Evolutionary conservation across 371 early-diverging fungal species (phyloP).

Genomic region (Syncephalastrum contaminatum): DNA sequence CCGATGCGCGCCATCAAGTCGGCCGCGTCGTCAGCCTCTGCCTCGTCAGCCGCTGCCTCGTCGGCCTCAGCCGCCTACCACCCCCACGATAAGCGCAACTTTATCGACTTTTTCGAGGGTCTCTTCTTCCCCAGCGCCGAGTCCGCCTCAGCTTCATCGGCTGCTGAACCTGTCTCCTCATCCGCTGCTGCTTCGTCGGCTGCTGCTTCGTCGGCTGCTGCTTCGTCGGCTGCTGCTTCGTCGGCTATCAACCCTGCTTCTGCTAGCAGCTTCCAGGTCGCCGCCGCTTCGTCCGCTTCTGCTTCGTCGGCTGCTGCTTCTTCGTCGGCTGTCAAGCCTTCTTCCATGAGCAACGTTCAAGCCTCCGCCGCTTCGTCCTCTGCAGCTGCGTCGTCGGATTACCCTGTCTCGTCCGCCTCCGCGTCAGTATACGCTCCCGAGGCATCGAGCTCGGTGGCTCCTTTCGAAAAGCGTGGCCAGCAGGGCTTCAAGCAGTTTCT

Average conservation of each 20-base stretch:
- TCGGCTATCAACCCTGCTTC: neutral
- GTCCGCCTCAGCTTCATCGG: slow-evolving; percentile 2
- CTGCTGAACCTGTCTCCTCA: slow-evolving; percentile 1
- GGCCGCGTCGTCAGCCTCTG: slow-evolving; percentile 11
- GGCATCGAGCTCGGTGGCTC: too few relatives aligned
- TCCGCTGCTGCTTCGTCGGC: slow-evolving; percentile 2
- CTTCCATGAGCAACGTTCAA: too few relatives aligned
- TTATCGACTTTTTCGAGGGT: slow-evolving; percentile 10
- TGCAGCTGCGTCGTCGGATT: neutral
- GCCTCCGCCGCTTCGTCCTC: slow-evolving; percentile 11
- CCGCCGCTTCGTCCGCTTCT: slow-evolving; percentile 4
- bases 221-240: neutral
- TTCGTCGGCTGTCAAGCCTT: neutral
- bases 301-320: slow-evolving; percentile 10
- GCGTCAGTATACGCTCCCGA: too few relatives aligned
- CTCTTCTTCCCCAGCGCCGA: slow-evolving; percentile 2
- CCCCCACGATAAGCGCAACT: slow-evolving; percentile 4
- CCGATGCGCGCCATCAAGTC: slow-evolving; percentile 4
- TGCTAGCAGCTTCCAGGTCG: too few relatives aligned
- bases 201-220: neutral
- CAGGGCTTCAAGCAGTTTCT: too few relatives aligned
- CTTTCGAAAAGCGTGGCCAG: too few relatives aligned
- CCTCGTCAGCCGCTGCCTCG: slow-evolving; percentile 4
- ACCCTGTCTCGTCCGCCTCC: too few relatives aligned
- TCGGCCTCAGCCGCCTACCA: slow-evolving; percentile 8